Evolutionary conservation across 176 grass and related monocot genomes (phyloP).

Genomic region (Rhipidocladum racemiflorum): DNA sequence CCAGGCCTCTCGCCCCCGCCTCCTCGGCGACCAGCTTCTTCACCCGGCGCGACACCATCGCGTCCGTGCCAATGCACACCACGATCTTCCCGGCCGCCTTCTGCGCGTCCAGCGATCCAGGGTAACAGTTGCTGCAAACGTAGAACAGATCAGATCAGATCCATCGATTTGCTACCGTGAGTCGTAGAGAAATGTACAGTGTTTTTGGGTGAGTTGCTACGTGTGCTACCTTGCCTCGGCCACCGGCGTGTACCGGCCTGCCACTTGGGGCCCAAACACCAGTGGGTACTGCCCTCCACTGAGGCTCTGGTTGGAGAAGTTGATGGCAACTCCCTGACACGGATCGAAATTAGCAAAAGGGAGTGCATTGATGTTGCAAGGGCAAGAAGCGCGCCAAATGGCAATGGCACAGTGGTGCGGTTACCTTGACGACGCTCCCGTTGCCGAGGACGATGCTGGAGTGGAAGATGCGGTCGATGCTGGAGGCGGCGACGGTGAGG

Average conservation of each 20-base stretch:
- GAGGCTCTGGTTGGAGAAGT: constrained; percentile 81
- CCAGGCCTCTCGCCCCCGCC: constrained; percentile 51
- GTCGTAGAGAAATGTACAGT: neutral
- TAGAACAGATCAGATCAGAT: neutral
- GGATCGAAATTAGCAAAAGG: too few relatives aligned
- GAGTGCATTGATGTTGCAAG: neutral
- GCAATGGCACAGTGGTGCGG: neutral
- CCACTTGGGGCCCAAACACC: constrained; percentile 52
- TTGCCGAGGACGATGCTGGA: constrained; percentile 76
- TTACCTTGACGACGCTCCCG: constrained; percentile 68
- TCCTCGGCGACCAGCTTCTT: constrained; percentile 79
- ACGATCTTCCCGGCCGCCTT: constrained; percentile 88
- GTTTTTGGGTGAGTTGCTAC: neutral
- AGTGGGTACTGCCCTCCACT: constrained; percentile 46
- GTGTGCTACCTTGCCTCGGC: constrained; percentile 83
- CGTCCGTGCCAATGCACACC: constrained; percentile 63
- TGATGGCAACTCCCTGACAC: constrained; percentile 66
- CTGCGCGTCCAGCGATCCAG: constrained; percentile 71
- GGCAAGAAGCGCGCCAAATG: neutral
- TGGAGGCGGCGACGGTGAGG: constrained; percentile 83
- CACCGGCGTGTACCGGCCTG: constrained; percentile 53
- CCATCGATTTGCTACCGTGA: neutral
- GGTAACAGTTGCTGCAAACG: constrained; percentile 75
- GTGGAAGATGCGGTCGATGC: constrained; percentile 78
- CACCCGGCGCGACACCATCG: constrained; percentile 61